These are phyloP conservation scores for Salix purpurea DNA, from an alignment of 345 rosid species.

Conservation along the genomic window DNA sequence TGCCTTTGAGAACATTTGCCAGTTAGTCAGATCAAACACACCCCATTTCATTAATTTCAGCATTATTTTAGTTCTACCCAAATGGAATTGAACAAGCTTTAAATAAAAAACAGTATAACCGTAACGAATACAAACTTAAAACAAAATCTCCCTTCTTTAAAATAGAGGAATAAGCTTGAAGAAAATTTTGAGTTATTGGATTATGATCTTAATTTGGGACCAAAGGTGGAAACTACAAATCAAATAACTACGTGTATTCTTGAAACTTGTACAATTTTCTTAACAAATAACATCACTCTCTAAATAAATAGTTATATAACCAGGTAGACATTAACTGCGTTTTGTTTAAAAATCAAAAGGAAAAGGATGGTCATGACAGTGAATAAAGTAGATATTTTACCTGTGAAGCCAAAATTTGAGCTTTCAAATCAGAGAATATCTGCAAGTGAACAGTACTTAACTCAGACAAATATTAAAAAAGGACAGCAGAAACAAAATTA, in stretches of 20 bases:
- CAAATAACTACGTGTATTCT: not conserved
- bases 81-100: not conserved
- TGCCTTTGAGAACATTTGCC: too few species aligned
- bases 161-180: not conserved
- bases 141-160: not conserved
- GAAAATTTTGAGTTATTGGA: not conserved
- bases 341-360: not conserved
- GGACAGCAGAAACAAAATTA: not conserved
- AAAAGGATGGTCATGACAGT: not conserved
- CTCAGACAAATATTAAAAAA: constrained; percentile 4
- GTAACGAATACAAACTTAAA: not conserved
- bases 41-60: too few species aligned
- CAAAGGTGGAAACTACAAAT: not conserved
- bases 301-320: not conserved
- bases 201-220: not conserved
- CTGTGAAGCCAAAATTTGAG: constrained; percentile 88
- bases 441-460: constrained; percentile 32
- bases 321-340: not conserved
- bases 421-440: constrained; percentile 82
- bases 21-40: too few species aligned
- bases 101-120: not conserved
- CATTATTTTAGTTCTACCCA: not conserved
- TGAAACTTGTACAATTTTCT: not conserved
- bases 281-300: not conserved
- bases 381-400: constrained; percentile 30